These are phyloP conservation scores for Microsporum ferrugineum DNA, from an alignment of 2,329 filamentous ascomycete species.

Conservation along the genomic window DNA sequence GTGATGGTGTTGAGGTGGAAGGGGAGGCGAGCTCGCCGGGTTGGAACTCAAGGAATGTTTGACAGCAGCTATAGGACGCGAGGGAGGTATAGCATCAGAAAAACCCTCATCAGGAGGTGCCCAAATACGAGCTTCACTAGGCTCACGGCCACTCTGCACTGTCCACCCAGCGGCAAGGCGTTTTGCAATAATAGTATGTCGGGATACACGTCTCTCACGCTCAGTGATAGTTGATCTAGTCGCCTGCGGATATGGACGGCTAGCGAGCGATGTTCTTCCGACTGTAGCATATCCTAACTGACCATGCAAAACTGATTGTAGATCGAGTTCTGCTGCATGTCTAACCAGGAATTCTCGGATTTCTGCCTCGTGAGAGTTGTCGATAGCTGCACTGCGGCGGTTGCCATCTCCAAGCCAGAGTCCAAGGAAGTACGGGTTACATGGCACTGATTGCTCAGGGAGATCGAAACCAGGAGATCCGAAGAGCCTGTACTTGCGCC, in stretches of 20 bases:
- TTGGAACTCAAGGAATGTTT: too few relatives aligned
- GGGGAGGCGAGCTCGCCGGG: too few relatives aligned
- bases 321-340: slow-evolving; percentile 11
- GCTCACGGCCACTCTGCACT: neutral
- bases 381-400: neutral
- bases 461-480: slow-evolving; percentile 25
- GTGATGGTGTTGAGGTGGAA: too few relatives aligned
- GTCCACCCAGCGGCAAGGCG: slow-evolving; percentile 6
- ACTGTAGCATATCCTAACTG: neutral
- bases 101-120: neutral
- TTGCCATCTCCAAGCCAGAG: slow-evolving; percentile 17
- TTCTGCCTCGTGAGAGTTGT: slow-evolving; percentile 8
- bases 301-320: slow-evolving; percentile 3
- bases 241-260: neutral
- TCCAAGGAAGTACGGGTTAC: slow-evolving; percentile 16
- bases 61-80: too few relatives aligned
- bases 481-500: slow-evolving; percentile 28
- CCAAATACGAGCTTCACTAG: neutral
- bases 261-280: neutral
- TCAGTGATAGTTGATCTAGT: neutral
- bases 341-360: slow-evolving; percentile 10
- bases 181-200: slow-evolving; percentile 5
- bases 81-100: neutral
- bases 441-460: slow-evolving; percentile 17
- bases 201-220: neutral